Conservation (phyloP, 805 yeast genomes). For the Zygotorulaspora chibaensis region DNA sequence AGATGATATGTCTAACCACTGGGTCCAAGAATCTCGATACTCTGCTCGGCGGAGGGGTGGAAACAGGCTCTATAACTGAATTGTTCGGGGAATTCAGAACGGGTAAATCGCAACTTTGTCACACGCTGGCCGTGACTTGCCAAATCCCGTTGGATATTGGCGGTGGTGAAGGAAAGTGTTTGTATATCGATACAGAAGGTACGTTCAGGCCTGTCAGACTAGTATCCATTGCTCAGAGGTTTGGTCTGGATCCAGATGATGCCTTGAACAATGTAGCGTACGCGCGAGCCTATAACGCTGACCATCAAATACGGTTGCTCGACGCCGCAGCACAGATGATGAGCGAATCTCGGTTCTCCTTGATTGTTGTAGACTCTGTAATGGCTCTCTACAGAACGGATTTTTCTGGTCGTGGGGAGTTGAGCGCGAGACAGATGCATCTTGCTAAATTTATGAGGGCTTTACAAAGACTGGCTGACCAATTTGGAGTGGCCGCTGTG, state of each 20-base stretch:
- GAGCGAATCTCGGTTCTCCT: conserved; percentile 87
- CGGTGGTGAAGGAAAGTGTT: conserved; percentile 97
- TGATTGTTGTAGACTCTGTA: conserved; percentile 91
- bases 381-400: conserved; percentile 97
- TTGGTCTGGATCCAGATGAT: conserved; percentile 86
- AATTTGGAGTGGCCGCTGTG: conserved; percentile 94
- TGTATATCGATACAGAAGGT: conserved; percentile 95
- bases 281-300: conserved; percentile 96
- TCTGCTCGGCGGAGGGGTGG: conserved; percentile 91
- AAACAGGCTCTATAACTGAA: conserved; percentile 95
- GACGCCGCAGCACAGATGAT: conserved; percentile 93
- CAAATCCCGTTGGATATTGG: conserved; percentile 95
- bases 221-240: conserved; percentile 84
- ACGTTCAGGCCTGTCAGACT: conserved; percentile 91
- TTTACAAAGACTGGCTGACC: conserved; percentile 90
- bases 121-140: conserved; percentile 93
- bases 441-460: conserved; percentile 91
- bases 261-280: conserved; percentile 97
- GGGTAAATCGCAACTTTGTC: conserved; percentile 95
- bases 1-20: conserved; percentile 87
- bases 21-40: conserved; percentile 95
- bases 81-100: conserved; percentile 96
- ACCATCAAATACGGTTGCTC: conserved; percentile 83
- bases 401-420: conserved; percentile 91
- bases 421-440: conserved; percentile 90